Conservation (phyloP, 2,329 filamentous ascomycete species). For the Aschersonia sp. region DNA sequence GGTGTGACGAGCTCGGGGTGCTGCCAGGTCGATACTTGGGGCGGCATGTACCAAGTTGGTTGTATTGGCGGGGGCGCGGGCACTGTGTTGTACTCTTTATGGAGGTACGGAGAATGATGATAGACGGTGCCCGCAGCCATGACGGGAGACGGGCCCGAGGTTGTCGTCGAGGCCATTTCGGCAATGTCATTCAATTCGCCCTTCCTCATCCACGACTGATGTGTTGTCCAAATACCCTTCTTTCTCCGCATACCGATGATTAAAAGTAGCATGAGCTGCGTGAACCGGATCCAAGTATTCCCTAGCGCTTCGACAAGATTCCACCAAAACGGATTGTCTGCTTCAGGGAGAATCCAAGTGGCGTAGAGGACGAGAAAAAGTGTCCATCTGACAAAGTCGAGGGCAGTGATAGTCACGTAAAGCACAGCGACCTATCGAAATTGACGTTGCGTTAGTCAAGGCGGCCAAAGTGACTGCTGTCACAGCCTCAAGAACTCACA, state of each 20-base stretch:
- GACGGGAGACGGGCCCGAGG: conserved; percentile 1
- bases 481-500: neutral
- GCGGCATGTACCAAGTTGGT: conserved; percentile 1
- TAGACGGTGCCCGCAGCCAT: conserved; percentile 2
- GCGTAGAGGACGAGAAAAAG: conserved; percentile 4
- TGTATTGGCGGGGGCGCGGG: neutral
- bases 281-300: conserved; percentile 4
- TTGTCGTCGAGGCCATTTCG: conserved; percentile 2
- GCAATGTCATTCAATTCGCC: neutral
- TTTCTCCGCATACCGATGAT: conserved; percentile 4
- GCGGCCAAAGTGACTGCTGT: neutral
- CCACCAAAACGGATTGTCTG: conserved; percentile 4
- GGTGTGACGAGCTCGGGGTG: conserved; percentile 1
- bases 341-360: conserved; percentile 2
- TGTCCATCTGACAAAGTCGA: conserved; percentile 4
- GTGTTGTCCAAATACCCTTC: conserved; percentile 5
- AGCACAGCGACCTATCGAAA: conserved; percentile 1
- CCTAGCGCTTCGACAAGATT: conserved; percentile 3
- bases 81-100: neutral
- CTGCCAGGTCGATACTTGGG: conserved; percentile 1
- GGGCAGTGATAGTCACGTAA: conserved; percentile 1
- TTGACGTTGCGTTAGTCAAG: neutral
- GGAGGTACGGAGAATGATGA: neutral
- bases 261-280: conserved; percentile 2
- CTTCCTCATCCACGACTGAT: conserved; percentile 1